These are phyloP conservation scores for Fabrea salina DNA, from an alignment of 169 alveolate genomes.

Conservation along the genomic window DNA sequence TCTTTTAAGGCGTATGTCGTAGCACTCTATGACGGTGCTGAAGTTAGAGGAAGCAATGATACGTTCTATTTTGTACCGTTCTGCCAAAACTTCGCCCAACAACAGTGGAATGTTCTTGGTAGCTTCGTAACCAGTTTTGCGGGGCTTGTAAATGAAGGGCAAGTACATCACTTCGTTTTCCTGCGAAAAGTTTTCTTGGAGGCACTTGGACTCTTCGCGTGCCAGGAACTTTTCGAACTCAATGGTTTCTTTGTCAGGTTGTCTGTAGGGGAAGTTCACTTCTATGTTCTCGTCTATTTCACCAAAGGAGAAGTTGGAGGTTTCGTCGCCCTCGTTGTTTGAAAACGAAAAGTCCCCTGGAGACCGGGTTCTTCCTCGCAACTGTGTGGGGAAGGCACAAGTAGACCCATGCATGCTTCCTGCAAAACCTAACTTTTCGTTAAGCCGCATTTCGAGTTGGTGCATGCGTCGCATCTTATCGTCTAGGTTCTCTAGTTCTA, in stretches of 20 bases:
- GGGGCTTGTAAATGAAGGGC: background rate
- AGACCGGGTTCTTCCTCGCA: background rate
- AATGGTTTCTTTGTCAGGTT: too few species aligned
- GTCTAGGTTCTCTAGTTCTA: background rate
- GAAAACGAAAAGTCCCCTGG: constrained; percentile 31
- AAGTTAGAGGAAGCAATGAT: constrained; percentile 50
- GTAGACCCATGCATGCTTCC: background rate
- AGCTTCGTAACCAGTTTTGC: background rate
- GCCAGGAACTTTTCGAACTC: too few species aligned
- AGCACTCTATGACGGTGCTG: constrained; percentile 46
- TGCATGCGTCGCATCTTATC: background rate
- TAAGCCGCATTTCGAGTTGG: background rate
- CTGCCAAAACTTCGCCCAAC: constrained; percentile 33
- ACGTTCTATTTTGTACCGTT: constrained; percentile 39
- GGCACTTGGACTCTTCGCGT: too few species aligned
- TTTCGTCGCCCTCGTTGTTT: constrained; percentile 27
- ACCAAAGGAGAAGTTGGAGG: constrained; percentile 19
- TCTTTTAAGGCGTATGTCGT: constrained; percentile 44
- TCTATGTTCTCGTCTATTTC: constrained; percentile 21
- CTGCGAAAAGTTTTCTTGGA: too few species aligned
- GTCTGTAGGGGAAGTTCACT: background rate
- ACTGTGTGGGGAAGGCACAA: constrained; percentile 6
- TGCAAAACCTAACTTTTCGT: background rate
- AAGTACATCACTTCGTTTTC: constrained; percentile 1
- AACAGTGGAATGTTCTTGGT: background rate